phyloP scores from a whole-genome alignment of 768 basidiomycete species.

The Suillus plorans region DNA sequence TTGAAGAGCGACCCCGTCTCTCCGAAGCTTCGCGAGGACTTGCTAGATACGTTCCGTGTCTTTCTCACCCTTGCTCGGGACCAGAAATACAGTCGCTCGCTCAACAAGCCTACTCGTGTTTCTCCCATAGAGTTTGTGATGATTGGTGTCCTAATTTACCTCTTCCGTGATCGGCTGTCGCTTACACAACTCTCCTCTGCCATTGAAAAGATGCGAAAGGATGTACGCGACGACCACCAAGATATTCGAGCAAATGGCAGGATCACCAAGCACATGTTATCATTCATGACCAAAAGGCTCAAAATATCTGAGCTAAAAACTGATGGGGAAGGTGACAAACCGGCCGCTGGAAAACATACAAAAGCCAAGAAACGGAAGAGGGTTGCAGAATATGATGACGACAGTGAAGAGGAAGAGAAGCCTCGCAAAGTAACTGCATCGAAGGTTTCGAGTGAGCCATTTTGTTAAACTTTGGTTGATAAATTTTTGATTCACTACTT shows the following conservation, averaged over 20 bases:
- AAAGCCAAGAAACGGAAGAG: constrained; percentile 29
- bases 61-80: constrained; percentile 34
- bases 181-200: constrained; percentile 44
- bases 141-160: constrained; percentile 40
- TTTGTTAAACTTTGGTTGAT: neutral
- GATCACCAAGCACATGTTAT: constrained; percentile 34
- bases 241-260: constrained; percentile 42
- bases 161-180: constrained; percentile 32
- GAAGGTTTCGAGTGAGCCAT: constrained; percentile 11
- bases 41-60: constrained; percentile 34
- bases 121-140: constrained; percentile 48
- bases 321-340: constrained; percentile 32
- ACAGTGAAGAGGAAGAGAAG: constrained; percentile 23
- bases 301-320: constrained; percentile 32
- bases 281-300: constrained; percentile 30
- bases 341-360: constrained; percentile 13
- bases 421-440: constrained; percentile 16
- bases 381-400: constrained; percentile 16
- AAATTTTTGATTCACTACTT: neutral
- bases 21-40: constrained; percentile 24
- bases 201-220: constrained; percentile 38
- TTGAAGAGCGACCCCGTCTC: constrained; percentile 26
- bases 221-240: constrained; percentile 35
- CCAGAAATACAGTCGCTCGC: constrained; percentile 30
- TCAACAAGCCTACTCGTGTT: constrained; percentile 36